Evolutionary conservation across 306 rosid species (phyloP), one percentile per base, ranked within the genome.

Genomic region (Nissolia schottii): DNA sequence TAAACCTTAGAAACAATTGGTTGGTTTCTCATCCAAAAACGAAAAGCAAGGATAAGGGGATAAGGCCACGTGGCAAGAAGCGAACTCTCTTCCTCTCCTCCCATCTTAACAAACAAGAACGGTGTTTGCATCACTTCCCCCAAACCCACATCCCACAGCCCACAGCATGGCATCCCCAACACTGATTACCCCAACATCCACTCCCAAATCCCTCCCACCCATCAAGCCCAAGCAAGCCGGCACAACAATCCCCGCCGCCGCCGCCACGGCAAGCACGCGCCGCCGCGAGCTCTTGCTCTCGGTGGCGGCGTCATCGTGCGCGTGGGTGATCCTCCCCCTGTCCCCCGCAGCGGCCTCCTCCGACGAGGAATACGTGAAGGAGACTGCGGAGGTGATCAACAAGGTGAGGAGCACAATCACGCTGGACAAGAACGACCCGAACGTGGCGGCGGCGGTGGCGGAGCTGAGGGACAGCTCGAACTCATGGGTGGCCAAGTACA

Each of bases 401-500:
- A 95, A 88, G 87, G 92, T 95, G 27, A 82, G 90, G 45, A 69
- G 56, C 49, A 89, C 97, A 9, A 92, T 95, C 6, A 76, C 45
- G 29, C 58, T 91, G 90, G 99, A 95, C 67, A 85, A 71, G 69
- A 89, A 48, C 20, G 97, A 91, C 60, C 99, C 97, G 1, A 85
- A 82, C 25, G 96, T 88, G 37, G 96, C 96, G 0, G 13, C 40
- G 1, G 96, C 97, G 0, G 97, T 95, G 64, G 86, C 99, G 24
- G 96, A 89, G 3, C 79, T 95, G 1, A 81, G 97, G 73, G 97
- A 91, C 22, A 77, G 75, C 1, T 95, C 99, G 0, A 95, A 95
- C 40, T 75, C 82, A 0, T 95, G 99, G 99, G 99, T 95, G 67
- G 99, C 99, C 0, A 95, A 95, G 83, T 95, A 91, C 46, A 41